Evolutionary conservation across 306 rosid species (phyloP).

Genomic region (Cucurbita maxima): DNA sequence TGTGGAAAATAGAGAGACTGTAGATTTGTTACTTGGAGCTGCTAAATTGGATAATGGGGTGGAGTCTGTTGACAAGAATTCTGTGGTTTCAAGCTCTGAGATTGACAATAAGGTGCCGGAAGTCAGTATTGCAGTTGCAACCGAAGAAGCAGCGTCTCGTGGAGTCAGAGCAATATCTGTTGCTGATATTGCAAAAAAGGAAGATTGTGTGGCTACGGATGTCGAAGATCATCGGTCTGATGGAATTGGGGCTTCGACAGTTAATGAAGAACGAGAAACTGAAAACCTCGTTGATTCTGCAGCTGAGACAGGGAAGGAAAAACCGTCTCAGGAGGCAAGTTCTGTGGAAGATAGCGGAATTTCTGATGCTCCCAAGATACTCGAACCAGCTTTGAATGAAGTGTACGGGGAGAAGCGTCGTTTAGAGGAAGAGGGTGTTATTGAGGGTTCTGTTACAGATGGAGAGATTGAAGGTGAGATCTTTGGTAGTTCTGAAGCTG

Average conservation of each 20-base stretch:
- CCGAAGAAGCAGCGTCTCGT: constrained; percentile 6
- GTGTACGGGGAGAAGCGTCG: constrained; percentile 9
- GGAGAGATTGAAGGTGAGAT: constrained; percentile 42
- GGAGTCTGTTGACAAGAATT: constrained; percentile 5
- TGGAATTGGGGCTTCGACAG: background rate
- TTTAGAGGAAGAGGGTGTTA: constrained; percentile 22
- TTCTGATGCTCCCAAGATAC: constrained; percentile 7
- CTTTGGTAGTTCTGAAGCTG: constrained; percentile 61
- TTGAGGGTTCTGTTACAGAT: constrained; percentile 33
- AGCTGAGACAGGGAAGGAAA: constrained; percentile 6
- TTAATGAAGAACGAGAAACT: constrained; percentile 7
- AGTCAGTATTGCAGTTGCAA: background rate
- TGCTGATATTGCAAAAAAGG: constrained; percentile 13
- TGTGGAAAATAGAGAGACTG: constrained; percentile 19
- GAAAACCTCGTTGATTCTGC: constrained; percentile 5
- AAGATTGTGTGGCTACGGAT: constrained; percentile 1
- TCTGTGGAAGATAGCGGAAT: constrained; percentile 13
- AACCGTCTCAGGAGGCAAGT: background rate
- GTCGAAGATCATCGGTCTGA: constrained; percentile 14
- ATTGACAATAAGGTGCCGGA: constrained; percentile 6
- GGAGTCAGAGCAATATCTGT: constrained; percentile 10
- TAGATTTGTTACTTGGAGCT: constrained; percentile 17
- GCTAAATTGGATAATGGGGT: constrained; percentile 34
- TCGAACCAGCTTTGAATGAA: constrained; percentile 8
- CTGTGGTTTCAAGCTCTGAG: constrained; percentile 9